Conservation (phyloP, 768 basidiomycete species). For the Suillus occidentalis region DNA sequence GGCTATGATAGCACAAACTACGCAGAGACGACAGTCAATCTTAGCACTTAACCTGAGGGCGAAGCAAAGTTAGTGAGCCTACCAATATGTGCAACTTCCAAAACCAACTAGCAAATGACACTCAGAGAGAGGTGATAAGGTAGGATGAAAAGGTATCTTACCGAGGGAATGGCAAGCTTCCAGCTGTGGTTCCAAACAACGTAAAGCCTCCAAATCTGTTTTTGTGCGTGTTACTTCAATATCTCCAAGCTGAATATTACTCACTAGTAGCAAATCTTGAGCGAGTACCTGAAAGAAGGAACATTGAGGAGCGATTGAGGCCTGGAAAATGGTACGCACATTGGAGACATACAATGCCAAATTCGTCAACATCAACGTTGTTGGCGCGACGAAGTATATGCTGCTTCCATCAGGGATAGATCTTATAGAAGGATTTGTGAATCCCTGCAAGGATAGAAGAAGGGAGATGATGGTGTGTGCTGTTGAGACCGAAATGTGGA, state of each 20-base stretch:
- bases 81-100: slow-evolving; percentile 10
- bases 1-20: slow-evolving; percentile 6
- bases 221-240: background rate
- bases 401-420: background rate
- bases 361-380: background rate
- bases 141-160: slow-evolving; percentile 1
- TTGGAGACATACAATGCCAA: slow-evolving; percentile 7
- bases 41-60: background rate
- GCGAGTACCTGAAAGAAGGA: slow-evolving; percentile 6
- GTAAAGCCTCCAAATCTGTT: slow-evolving; percentile 13
- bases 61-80: background rate
- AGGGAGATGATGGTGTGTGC: slow-evolving; percentile 9
- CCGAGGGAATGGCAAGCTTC: slow-evolving; percentile 1
- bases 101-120: background rate
- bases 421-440: background rate
- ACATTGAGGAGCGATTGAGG: background rate
- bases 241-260: background rate
- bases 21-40: background rate
- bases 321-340: background rate
- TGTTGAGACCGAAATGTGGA: slow-evolving; percentile 7
- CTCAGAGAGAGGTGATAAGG: background rate
- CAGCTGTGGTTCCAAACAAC: slow-evolving; percentile 8
- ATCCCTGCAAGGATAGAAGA: slow-evolving; percentile 1
- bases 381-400: background rate
- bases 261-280: slow-evolving; percentile 9